Conservation (phyloP, 768 basidiomycete genomes). For the Glaciozyma antarctica region DNA sequence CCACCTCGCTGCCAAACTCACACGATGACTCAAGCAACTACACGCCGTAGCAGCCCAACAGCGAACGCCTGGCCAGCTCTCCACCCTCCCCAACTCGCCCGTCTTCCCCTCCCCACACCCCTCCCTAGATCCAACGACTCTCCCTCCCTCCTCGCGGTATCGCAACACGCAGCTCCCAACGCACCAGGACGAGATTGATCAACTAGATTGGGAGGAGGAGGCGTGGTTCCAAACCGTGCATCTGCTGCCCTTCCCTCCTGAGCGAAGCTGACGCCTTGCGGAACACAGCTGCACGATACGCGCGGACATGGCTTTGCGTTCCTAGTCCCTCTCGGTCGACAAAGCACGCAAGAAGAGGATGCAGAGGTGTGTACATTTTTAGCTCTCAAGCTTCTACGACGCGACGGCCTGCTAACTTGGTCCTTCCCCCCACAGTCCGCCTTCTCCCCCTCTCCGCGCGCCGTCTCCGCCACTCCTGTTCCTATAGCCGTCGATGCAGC, state of each 20-base stretch:
- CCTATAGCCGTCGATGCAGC: background rate
- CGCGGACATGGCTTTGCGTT: conserved; percentile 20
- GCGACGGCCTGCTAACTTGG: background rate
- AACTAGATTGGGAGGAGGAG: conserved; percentile 19
- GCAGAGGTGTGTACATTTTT: conserved; percentile 3
- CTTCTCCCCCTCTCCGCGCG: conserved; percentile 1
- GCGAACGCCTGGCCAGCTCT: background rate
- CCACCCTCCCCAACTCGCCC: conserved; percentile 6
- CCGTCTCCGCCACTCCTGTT: background rate
- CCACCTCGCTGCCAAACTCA: background rate
- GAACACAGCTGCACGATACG: conserved; percentile 6
- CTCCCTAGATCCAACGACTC: background rate
- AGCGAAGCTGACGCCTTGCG: background rate
- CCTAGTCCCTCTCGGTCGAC: conserved; percentile 25
- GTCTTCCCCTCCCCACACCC: background rate
- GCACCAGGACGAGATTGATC: conserved; percentile 13
- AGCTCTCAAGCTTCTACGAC: background rate
- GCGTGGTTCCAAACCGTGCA: background rate
- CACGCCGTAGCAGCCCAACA: background rate
- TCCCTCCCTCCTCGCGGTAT: conserved; percentile 5
- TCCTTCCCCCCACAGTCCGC: conserved; percentile 4
- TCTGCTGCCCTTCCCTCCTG: background rate
- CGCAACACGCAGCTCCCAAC: background rate
- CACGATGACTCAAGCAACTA: background rate
- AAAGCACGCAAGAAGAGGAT: conserved; percentile 24